A percentile compares a stretch with the other conserved stretches of the same genome.
Evolutionary conservation across 176 grass and related monocot genomes (phyloP).

Genomic region (Hsuehochloa calcarea): DNA sequence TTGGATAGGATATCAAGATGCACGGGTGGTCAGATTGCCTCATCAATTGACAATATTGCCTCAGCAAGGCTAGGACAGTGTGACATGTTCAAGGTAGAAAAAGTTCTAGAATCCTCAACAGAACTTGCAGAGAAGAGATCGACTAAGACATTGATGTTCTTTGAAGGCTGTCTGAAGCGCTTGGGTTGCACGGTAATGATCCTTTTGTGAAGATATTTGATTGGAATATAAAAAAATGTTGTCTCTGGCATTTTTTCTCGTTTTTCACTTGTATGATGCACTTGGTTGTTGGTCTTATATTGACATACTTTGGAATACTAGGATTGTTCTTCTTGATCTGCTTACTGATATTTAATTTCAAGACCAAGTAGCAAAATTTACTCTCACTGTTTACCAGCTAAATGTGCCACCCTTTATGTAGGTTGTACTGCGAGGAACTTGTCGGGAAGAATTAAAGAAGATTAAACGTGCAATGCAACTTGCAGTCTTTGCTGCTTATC

Average conservation of each 20-base stretch:
- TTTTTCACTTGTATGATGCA: not conserved
- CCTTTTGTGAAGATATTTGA: not conserved
- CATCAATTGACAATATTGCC: constrained; percentile 66
- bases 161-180: constrained; percentile 78
- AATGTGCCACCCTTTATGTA: constrained; percentile 33
- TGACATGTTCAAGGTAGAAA: constrained; percentile 78
- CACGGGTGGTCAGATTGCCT: constrained; percentile 81
- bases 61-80: constrained; percentile 65
- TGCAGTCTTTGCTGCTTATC: constrained; percentile 89
- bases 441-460: constrained; percentile 74
- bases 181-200: constrained; percentile 92
- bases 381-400: not conserved
- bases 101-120: constrained; percentile 50
- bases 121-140: constrained; percentile 44
- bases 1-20: constrained; percentile 86
- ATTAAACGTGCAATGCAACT: constrained; percentile 65
- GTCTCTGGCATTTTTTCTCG: not conserved
- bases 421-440: constrained; percentile 71
- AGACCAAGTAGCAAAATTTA: constrained; percentile 3
- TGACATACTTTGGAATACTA: not conserved
- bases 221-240: not conserved
- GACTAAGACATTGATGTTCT: constrained; percentile 87
- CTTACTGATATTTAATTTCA: constrained; percentile 4
- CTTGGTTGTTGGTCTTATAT: not conserved
- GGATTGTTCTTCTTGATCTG: not conserved